Conservation (phyloP, 108 stramenopile species). For the Cyclotella atomus region DNA sequence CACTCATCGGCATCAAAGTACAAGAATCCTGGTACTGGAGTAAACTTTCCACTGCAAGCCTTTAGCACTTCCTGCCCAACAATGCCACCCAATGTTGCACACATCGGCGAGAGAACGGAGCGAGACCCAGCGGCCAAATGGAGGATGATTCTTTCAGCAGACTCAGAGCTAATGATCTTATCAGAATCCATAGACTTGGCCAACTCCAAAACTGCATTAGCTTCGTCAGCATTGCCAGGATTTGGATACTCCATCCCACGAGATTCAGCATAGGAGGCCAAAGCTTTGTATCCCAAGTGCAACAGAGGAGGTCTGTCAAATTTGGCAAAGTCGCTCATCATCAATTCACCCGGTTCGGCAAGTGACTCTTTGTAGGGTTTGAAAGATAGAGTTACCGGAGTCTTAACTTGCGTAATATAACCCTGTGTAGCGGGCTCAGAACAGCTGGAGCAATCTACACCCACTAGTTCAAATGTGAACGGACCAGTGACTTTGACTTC, state of each 20-base stretch:
- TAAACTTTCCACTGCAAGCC: constrained; percentile 98
- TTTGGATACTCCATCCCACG: constrained; percentile 76
- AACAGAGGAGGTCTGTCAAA: constrained; percentile 92
- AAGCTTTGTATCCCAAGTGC: constrained; percentile 86
- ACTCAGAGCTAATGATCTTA: constrained; percentile 27
- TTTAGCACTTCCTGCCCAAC: constrained; percentile 99
- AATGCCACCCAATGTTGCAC: constrained; percentile 95
- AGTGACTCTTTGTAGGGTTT: constrained; percentile 80
- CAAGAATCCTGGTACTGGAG: constrained; percentile 95
- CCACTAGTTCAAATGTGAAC: constrained; percentile 89
- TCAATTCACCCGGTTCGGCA: constrained; percentile 82
- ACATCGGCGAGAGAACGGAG: constrained; percentile 94
- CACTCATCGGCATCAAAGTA: constrained; percentile 97
- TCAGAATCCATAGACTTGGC: constrained; percentile 69
- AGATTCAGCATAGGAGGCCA: constrained; percentile 63
- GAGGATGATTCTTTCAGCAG: constrained; percentile 65
- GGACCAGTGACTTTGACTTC: constrained; percentile 89
- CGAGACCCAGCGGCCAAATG: constrained; percentile 85
- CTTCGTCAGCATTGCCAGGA: constrained; percentile 79
- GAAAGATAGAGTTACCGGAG: constrained; percentile 88
- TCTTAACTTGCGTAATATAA: constrained; percentile 95
- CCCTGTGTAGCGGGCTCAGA: constrained; percentile 71
- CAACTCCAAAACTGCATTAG: constrained; percentile 72
- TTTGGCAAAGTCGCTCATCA: constrained; percentile 98
- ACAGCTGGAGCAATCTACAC: constrained; percentile 55